A percentile compares a stretch with the other conserved stretches of the same genome.
These are phyloP conservation scores for Huiozyma naganishii DNA, from an alignment of 805 yeast genomes.

Conservation along the genomic window DNA sequence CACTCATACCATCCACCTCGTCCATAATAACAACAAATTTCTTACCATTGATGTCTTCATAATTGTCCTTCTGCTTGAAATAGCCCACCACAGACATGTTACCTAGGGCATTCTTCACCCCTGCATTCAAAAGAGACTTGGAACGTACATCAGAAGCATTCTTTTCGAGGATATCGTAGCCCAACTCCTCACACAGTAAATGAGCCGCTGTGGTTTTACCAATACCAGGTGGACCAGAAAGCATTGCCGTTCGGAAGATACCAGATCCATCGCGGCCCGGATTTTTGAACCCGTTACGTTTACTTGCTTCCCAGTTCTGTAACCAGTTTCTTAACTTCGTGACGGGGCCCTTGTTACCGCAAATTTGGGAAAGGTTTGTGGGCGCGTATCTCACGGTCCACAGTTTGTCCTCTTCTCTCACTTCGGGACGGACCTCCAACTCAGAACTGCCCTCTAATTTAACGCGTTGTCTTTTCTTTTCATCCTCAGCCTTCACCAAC, in stretches of 20 bases:
- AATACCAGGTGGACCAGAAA: constrained; percentile 82
- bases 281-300: constrained; percentile 43
- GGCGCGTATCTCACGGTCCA: constrained; percentile 98
- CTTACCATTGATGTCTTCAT: constrained; percentile 31
- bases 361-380: constrained; percentile 55
- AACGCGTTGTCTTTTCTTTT: constrained; percentile 22
- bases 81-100: constrained; percentile 79
- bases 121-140: constrained; percentile 59
- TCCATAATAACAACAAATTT: constrained; percentile 87
- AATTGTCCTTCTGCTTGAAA: constrained; percentile 34
- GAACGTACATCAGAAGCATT: constrained; percentile 88
- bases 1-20: constrained; percentile 98
- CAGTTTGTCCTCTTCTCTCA: constrained; percentile 43
- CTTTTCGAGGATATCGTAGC: constrained; percentile 65
- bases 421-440: constrained; percentile 9
- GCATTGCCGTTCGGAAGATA: constrained; percentile 67
- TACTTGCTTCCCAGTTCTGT: constrained; percentile 54
- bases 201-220: constrained; percentile 82
- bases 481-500: constrained; percentile 35
- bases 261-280: constrained; percentile 59
- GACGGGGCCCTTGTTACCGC: constrained; percentile 82
- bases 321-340: constrained; percentile 65
- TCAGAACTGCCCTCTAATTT: constrained; percentile 22
- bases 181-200: constrained; percentile 54
- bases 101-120: constrained; percentile 58